Base-by-base conservation (phyloP, 495 filamentous ascomycete species). In the Podospora didyma region DNA sequence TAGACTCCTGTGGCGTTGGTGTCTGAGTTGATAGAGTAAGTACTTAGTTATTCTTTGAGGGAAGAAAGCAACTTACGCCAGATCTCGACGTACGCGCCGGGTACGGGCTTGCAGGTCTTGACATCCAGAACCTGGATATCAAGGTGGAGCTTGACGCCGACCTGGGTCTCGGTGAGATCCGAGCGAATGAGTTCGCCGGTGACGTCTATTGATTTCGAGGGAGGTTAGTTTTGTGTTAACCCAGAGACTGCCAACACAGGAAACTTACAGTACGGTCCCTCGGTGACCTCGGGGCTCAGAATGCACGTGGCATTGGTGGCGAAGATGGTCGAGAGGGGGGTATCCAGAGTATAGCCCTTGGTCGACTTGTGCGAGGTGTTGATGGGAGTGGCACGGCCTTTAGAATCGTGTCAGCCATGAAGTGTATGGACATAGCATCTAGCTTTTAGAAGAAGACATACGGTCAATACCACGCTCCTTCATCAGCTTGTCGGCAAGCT, bases 111-210 rank as follows among this genome's bases (percentile, higher is more conserved):
- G 69, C 81, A 86, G 51, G 76, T 82, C 42, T 78, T 74, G 50
- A 68, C 73, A 62, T 86, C 77, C 51, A 84, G 73, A 39, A 86
- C 57, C 63, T 83, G 80, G 61, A 85, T 70, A 52, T 86, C 84
- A 44, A 86, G 69, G 54, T 75, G 75, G 14, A 84, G 70, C 17
- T 76, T 70, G 22, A 86, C 74, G 54, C 84, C 84, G 10, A 57
- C 56, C 58, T 86, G 72, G 16, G 62, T 70, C 41, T 86, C 82
- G n/a, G 67, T 62, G 35, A 86, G 65, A 56, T 84, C 71, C 47
- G 66, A 50, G 23, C 83, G 79, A 60, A 86, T 80, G 19, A 63
- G 62, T 37, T 72, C 67, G 41, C 69, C 69, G 21, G 56, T 54
- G 20, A 70, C 60, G 48, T 68, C 56, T 58, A 16, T 16, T n/a